These are phyloP conservation scores for Pythium brachiatum DNA, from an alignment of 352 stramenopile genomes.

Conservation along the genomic window DNA sequence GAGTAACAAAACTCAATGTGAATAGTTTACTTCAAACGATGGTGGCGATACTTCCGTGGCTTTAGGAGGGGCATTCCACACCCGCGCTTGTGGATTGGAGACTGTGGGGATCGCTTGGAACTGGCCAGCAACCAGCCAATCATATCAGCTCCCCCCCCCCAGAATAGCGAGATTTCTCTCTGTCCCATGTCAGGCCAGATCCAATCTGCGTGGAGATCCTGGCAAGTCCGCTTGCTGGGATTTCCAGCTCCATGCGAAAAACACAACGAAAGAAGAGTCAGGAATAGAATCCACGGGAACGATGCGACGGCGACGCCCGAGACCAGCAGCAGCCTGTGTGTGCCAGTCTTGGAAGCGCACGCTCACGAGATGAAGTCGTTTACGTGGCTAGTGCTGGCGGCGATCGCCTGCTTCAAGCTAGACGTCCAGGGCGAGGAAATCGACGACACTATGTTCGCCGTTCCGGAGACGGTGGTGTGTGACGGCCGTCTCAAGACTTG, in stretches of 20 bases:
- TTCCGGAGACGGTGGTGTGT: constrained; percentile 7
- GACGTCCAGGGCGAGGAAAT: background rate
- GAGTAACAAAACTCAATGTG: background rate
- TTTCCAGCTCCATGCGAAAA: background rate
- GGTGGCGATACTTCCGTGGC: too few relatives aligned
- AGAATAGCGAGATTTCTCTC: too few relatives aligned
- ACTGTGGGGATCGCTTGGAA: too few relatives aligned
- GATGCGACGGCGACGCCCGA: background rate
- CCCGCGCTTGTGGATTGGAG: too few relatives aligned
- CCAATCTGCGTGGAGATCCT: too few relatives aligned
- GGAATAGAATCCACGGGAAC: background rate
- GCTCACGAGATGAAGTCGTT: constrained; percentile 10
- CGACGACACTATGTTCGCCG: constrained; percentile 6
- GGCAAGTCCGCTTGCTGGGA: too few relatives aligned
- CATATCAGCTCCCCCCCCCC: too few relatives aligned
- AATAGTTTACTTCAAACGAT: background rate
- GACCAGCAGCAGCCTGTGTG: background rate
- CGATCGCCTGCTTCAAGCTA: background rate
- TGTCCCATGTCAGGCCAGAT: too few relatives aligned
- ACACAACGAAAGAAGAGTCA: background rate
- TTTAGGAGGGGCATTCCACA: too few relatives aligned
- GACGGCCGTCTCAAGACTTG: constrained; percentile 1
- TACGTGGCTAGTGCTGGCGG: constrained; percentile 1
- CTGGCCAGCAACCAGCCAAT: too few relatives aligned
- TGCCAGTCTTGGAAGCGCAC: background rate